Percentiles rank a stretch among this genome's conserved stretches.
Conservation (phyloP, 164 flowering plant genomes). For the Aristolochia fimbriata region DNA sequence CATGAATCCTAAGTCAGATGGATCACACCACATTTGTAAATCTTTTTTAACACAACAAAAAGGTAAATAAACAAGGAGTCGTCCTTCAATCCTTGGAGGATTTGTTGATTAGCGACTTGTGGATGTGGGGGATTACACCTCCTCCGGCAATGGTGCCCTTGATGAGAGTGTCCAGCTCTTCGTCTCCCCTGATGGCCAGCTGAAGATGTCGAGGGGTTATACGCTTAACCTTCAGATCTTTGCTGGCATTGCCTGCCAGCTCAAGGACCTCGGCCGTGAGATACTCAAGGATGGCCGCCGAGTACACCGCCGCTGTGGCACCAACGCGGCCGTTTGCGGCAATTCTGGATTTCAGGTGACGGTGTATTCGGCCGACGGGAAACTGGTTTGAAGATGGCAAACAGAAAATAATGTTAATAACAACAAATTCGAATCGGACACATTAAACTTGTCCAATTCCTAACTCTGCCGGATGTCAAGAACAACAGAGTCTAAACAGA, state of each 20-base stretch:
- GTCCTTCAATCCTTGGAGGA: constrained; percentile 55
- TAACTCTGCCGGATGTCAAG: background rate
- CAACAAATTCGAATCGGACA: background rate
- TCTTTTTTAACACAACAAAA: no score
- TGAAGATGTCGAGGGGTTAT: constrained; percentile 90
- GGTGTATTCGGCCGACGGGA: constrained; percentile 83
- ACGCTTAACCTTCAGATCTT: constrained; percentile 90
- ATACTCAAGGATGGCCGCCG: constrained; percentile 87
- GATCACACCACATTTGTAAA: no score
- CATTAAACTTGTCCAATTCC: background rate
- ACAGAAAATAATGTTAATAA: background rate
- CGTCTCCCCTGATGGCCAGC: constrained; percentile 97
- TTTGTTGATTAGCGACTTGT: constrained; percentile 94
- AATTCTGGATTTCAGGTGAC: constrained; percentile 63
- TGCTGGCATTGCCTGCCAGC: constrained; percentile 91
- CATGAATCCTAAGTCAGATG: no score
- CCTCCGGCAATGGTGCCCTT: constrained; percentile 95
- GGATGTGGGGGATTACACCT: constrained; percentile 94
- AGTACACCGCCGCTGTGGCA: constrained; percentile 88
- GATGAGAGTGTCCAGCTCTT: constrained; percentile 91
- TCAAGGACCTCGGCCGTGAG: constrained; percentile 91
- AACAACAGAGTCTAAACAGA: background rate
- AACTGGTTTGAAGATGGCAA: constrained; percentile 29
- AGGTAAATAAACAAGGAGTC: no score
- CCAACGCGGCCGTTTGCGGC: constrained; percentile 85